Percentiles rank a stretch among this genome's conserved stretches.
These are phyloP conservation scores for Skeletonema menzelii DNA, from an alignment of 108 stramenopile species.

Conservation along the genomic window DNA sequence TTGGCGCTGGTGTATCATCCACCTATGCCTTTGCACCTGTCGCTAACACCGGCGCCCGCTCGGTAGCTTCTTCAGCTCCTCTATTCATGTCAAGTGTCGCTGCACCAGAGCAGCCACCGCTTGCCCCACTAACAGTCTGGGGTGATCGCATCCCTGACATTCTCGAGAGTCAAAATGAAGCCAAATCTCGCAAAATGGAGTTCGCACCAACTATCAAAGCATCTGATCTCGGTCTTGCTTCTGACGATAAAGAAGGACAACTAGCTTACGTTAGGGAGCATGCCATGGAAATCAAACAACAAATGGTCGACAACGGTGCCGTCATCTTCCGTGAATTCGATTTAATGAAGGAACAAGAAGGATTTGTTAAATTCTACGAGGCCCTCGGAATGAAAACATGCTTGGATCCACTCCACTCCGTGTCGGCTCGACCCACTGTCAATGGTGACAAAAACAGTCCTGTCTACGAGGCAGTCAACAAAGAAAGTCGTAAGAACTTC, in stretches of 20 bases:
- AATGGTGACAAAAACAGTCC: constrained; percentile 80
- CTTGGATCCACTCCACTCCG: constrained; percentile 86
- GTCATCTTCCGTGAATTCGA: constrained; percentile 86
- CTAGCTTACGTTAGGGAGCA: constrained; percentile 65
- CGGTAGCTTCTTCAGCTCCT: neutral
- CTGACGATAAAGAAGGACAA: constrained; percentile 58
- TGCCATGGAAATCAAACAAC: constrained; percentile 69
- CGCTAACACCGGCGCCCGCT: neutral
- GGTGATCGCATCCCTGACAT: constrained; percentile 69
- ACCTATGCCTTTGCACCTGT: constrained; percentile 25
- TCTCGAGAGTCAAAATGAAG: constrained; percentile 50
- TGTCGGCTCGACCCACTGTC: constrained; percentile 82
- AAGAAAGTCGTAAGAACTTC: constrained; percentile 90
- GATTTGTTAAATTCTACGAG: constrained; percentile 78
- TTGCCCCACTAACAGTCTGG: constrained; percentile 75
- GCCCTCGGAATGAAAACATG: constrained; percentile 85
- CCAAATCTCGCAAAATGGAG: constrained; percentile 48
- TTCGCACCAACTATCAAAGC: constrained; percentile 69
- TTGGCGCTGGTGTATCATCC: constrained; percentile 25
- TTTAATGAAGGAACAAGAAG: constrained; percentile 80
- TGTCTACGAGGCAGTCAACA: constrained; percentile 92
- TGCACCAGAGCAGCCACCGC: constrained; percentile 43
- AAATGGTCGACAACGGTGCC: constrained; percentile 72
- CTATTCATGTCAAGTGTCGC: constrained; percentile 14
- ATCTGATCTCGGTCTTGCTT: constrained; percentile 50